Base-by-base conservation (phyloP, 78 protist genomes). In the Chrysochromulina parva region DNA sequence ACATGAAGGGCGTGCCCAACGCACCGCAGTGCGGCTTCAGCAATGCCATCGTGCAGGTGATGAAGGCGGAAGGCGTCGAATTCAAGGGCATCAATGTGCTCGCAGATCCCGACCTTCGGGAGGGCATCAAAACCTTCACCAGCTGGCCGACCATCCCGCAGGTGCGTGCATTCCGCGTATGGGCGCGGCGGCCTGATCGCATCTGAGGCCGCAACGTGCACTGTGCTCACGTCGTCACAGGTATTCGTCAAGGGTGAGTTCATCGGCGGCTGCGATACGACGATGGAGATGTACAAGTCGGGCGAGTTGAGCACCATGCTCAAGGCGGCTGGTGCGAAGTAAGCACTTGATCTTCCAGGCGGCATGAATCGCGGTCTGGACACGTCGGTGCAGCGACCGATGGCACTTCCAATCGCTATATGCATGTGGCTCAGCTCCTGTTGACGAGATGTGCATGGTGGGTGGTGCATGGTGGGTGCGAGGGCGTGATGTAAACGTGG, bases 61-160 rank as follows among this genome's bases (percentile, higher is more conserved):
- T 97, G 54, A 86, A 78, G 6, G 82, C 91, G 65, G 92, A 95
- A 28, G 96, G 95, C 62, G 85, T 48, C 5, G n/a, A 14, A 3
- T 93, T 52, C 95, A 78, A 73, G 50, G 48, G 59, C 17, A 3
- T 58, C 67, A 92, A 96, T 73, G 95, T 96, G 50, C 94, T 96
- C 38, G 95, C 85, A 14, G 95, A 96, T 82, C 92, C 85, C 24
- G 93, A 66, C 7, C 65, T 96, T 20, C 90, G 98, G 22, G 85
- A 93, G 67, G 95, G 93, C 53, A 58, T 96, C 48, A 96, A 96
- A 80, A 89, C 69, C 26, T 92, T 50, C 88, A 69, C 95, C 95
- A 69, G 57, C 48, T 97, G 99, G 99, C 99, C 97, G 74, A 97
- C 99, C 24, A 80, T 97, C 7, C 99, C 99, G 53, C 99, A 97